Evolutionary conservation across 768 basidiomycete genomes (phyloP), one percentile per base, ranked within the genome.

Genomic region (Mycena belliarum): DNA sequence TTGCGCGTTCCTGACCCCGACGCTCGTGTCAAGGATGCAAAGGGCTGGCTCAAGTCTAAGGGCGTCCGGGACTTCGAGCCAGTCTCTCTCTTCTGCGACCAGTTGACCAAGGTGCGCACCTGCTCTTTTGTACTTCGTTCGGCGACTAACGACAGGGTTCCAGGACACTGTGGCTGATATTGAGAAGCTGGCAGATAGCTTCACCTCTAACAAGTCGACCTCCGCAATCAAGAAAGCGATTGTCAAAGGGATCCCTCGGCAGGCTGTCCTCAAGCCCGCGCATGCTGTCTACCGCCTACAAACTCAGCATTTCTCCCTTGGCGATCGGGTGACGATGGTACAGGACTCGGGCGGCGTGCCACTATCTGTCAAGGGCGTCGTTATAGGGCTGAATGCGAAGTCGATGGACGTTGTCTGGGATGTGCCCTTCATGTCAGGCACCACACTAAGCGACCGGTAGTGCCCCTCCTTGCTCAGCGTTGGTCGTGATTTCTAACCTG

Each of bases 351-450:
- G 95, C 26, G 86, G 89, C 32, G 95, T 98, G 0, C 94, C 95
- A 2, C 77, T 98, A 15, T 86, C 87, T 1, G 88, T 87, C 49
- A 98, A 96, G 73, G 97, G 97, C 21, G 93, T 96, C 16, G 95
- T 98, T 24, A 84, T 98, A 50, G 93, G 95, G 15, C 73, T 99
- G 66, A 92, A 88, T 65, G 74, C 87, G 3, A 91, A 88, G 68
- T 85, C 89, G 4, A 89, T 98, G 82, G 97, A 98, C 70, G 89
- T 98, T 23, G 82, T 96, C 0, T 98, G 97, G 92, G 97, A 99
- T 70, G 87, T 89, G 23, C 82, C 93, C 1, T 98, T 99, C 74
- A 92, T 99, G 85, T 87, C 93, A 21, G 97, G 97, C 8, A 80
- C 82, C 3, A 97, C 91, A 0, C 76, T 98, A 12, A 86, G 87